A percentile compares a stretch with the other conserved stretches of the same genome.
Conservation (phyloP, 805 yeast species). For the Metschnikowia kunwiensis region DNA sequence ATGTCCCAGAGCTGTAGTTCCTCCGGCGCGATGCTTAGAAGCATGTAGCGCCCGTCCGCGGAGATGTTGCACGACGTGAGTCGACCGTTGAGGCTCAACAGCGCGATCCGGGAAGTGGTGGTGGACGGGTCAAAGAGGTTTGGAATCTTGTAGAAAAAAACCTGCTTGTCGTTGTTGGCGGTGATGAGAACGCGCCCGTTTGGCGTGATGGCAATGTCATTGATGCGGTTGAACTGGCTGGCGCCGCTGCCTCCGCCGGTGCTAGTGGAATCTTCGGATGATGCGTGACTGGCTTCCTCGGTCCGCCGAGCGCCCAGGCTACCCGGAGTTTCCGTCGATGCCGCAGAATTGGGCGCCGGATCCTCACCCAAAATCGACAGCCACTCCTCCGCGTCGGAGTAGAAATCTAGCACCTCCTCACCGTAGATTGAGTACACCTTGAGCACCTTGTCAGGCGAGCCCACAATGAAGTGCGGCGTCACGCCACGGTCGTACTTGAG, state of each 20-base stretch:
- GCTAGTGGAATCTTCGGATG: slow-evolving; percentile 2
- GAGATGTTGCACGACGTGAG: slow-evolving; percentile 66
- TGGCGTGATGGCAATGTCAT: slow-evolving; percentile 64
- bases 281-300: slow-evolving; percentile 1
- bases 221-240: slow-evolving; percentile 47
- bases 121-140: slow-evolving; percentile 30
- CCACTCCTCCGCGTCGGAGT: slow-evolving; percentile 32
- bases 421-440: slow-evolving; percentile 41
- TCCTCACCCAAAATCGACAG: slow-evolving; percentile 16
- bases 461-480: slow-evolving; percentile 55
- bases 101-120: slow-evolving; percentile 38
- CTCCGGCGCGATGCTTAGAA: slow-evolving; percentile 68
- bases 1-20: slow-evolving; percentile 84
- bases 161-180: slow-evolving; percentile 59
- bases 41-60: slow-evolving; percentile 46
- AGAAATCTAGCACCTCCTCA: slow-evolving; percentile 41
- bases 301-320: neutral
- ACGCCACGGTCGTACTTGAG: slow-evolving; percentile 37
- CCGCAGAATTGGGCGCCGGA: neutral
- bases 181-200: slow-evolving; percentile 62
- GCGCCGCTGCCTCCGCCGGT: slow-evolving; percentile 6
- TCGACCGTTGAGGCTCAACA: slow-evolving; percentile 52
- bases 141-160: slow-evolving; percentile 58
- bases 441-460: slow-evolving; percentile 69
- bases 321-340: slow-evolving; percentile 6